These are phyloP conservation scores for Penicillium sp. DNA, from an alignment of 2,329 filamentous ascomycete species.

Conservation along the genomic window DNA sequence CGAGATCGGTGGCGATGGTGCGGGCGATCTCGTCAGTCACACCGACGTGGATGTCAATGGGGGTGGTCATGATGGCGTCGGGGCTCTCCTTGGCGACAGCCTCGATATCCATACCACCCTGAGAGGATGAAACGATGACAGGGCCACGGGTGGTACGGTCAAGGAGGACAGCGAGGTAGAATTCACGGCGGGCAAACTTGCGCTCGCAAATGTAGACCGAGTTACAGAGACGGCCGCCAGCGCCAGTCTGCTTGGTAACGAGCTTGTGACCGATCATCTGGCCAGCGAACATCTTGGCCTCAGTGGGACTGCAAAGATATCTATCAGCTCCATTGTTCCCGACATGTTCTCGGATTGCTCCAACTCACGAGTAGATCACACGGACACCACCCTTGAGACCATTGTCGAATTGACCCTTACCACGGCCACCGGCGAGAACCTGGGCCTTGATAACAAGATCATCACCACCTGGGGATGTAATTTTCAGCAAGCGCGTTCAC, in stretches of 20 bases:
- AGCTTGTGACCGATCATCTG: conserved; percentile 99
- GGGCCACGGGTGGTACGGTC: conserved; percentile 87
- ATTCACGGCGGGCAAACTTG: conserved; percentile 98
- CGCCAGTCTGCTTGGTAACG: conserved; percentile 98
- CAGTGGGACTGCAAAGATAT: conserved; percentile 60
- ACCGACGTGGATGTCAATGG: conserved; percentile 88
- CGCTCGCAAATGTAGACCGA: conserved; percentile 99
- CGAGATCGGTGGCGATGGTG: conserved; percentile 84
- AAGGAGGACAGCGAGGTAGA: conserved; percentile 99
- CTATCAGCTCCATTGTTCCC: conserved; percentile 11
- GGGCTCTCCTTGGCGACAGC: conserved; percentile 96
- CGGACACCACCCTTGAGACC: conserved; percentile 98
- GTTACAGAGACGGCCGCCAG: conserved; percentile 88
- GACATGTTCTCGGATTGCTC: not conserved
- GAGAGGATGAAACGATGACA: conserved; percentile 95
- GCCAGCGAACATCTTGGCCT: conserved; percentile 94
- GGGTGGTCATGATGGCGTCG: conserved; percentile 89
- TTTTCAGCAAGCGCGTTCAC: conserved; percentile 18
- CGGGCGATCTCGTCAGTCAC: conserved; percentile 94
- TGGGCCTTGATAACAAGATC: conserved; percentile 99
- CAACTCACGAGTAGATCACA: conserved; percentile 85
- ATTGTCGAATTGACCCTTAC: conserved; percentile 97
- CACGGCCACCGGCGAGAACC: conserved; percentile 94
- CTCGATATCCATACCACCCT: conserved; percentile 99
- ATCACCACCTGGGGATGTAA: conserved; percentile 58